phyloP scores from a whole-genome alignment of 176 grass and related monocot species.

The Alopecurus myosuroides region DNA sequence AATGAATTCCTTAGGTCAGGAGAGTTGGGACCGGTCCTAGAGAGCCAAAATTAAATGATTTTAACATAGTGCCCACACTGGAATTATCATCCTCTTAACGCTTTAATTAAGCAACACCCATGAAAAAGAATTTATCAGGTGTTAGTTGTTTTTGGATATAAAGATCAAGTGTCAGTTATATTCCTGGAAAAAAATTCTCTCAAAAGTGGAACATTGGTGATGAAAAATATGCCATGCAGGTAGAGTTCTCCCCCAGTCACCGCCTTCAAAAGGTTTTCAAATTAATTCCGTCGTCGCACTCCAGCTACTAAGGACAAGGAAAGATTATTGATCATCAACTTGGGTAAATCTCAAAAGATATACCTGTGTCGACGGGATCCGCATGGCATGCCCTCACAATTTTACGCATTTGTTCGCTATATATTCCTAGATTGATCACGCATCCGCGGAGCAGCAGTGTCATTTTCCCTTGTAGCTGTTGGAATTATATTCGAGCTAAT shows the following conservation, averaged over 20 bases:
- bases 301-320: background rate
- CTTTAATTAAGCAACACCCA: background rate
- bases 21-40: background rate
- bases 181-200: background rate
- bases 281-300: background rate
- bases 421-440: constrained; percentile 11
- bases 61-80: background rate
- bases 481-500: constrained; percentile 31
- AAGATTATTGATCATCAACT: background rate
- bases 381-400: background rate
- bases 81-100: background rate
- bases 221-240: background rate
- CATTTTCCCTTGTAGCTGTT: constrained; percentile 15
- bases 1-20: background rate
- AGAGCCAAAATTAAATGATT: background rate
- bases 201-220: background rate
- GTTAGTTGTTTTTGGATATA: no score
- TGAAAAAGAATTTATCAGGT: background rate
- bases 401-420: background rate
- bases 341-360: background rate
- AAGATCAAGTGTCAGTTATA: background rate
- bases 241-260: background rate
- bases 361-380: background rate
- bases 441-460: background rate
- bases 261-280: background rate